Evolutionary conservation across 352 stramenopile species (phyloP).

Genomic region (Globisporangium cederbergense): DNA sequence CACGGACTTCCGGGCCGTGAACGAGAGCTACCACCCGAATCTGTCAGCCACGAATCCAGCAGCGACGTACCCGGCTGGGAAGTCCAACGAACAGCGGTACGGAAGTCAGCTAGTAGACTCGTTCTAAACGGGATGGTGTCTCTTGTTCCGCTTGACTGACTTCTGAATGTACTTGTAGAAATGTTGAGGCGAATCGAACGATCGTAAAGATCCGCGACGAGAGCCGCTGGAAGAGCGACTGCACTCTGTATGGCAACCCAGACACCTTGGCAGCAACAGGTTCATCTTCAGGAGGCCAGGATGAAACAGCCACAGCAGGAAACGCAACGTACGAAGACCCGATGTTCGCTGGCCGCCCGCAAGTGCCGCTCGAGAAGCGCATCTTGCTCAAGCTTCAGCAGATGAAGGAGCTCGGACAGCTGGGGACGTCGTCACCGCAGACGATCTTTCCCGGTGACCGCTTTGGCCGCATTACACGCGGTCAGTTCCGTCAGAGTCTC

Average conservation of each 20-base stretch:
- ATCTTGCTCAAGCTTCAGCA: slow-evolving; percentile 64
- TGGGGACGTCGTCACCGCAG: slow-evolving; percentile 44
- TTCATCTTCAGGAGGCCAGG: slow-evolving; percentile 17
- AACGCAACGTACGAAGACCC: slow-evolving; percentile 19
- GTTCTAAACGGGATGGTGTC: background rate
- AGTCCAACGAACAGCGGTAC: slow-evolving; percentile 71
- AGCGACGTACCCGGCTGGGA: slow-evolving; percentile 42
- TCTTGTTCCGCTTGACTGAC: slow-evolving; percentile 2
- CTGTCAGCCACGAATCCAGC: background rate
- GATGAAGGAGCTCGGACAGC: slow-evolving; percentile 57
- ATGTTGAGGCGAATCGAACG: slow-evolving; percentile 57
- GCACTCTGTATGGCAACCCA: slow-evolving; percentile 24
- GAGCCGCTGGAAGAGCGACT: slow-evolving; percentile 52
- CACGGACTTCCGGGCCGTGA: slow-evolving; percentile 33
- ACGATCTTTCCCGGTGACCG: slow-evolving; percentile 68
- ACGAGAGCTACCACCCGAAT: slow-evolving; percentile 22
- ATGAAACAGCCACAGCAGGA: background rate
- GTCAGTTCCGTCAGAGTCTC: slow-evolving; percentile 71
- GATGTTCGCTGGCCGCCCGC: slow-evolving; percentile 27
- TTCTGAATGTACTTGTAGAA: slow-evolving; percentile 23
- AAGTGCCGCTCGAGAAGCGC: slow-evolving; percentile 37
- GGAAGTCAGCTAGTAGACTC: background rate
- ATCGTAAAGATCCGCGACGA: slow-evolving; percentile 73
- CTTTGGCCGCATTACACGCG: slow-evolving; percentile 64
- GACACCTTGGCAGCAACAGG: slow-evolving; percentile 18